Evolutionary conservation across 2,329 filamentous ascomycete genomes (phyloP).

Genomic region (Endoconidiophora laricicola): DNA sequence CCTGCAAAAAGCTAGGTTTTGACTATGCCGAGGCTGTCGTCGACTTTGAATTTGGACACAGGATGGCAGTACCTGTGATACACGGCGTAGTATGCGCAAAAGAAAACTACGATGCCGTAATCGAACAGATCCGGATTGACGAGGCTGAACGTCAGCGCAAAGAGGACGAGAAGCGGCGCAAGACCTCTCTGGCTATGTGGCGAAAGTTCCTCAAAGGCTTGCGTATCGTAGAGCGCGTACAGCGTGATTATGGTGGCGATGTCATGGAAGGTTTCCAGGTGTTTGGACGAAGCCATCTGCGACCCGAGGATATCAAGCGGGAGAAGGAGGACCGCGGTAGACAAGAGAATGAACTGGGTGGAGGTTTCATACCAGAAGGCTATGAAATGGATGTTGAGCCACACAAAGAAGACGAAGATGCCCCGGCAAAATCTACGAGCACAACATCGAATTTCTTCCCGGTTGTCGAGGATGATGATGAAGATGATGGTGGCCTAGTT

Average conservation of each 20-base stretch:
- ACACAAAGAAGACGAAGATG: constrained; percentile 15
- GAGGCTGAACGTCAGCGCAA: constrained; percentile 59
- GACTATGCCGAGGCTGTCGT: constrained; percentile 91
- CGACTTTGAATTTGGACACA: constrained; percentile 89
- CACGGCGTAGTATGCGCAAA: constrained; percentile 76
- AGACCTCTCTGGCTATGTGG: constrained; percentile 60
- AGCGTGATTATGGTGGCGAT: constrained; percentile 55
- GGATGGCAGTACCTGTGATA: constrained; percentile 84
- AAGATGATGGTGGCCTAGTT: constrained; percentile 17
- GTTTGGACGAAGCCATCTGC: constrained; percentile 8
- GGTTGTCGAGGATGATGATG: constrained; percentile 26
- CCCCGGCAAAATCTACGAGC: neutral
- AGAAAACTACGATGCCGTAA: constrained; percentile 57
- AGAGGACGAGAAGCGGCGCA: constrained; percentile 69
- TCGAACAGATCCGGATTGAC: constrained; percentile 64
- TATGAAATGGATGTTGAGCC: constrained; percentile 31
- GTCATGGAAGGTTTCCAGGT: constrained; percentile 28
- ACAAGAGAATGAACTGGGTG: constrained; percentile 39
- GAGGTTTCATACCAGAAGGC: constrained; percentile 44
- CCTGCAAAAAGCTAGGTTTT: constrained; percentile 71
- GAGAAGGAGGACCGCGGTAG: constrained; percentile 19
- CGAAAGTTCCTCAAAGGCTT: constrained; percentile 74
- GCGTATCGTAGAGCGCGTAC: constrained; percentile 62
- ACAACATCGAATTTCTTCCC: constrained; percentile 31
- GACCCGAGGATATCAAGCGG: constrained; percentile 12